Conservation (phyloP, 2,329 filamentous ascomycete species). For the Cladobotryum mycophilum region DNA sequence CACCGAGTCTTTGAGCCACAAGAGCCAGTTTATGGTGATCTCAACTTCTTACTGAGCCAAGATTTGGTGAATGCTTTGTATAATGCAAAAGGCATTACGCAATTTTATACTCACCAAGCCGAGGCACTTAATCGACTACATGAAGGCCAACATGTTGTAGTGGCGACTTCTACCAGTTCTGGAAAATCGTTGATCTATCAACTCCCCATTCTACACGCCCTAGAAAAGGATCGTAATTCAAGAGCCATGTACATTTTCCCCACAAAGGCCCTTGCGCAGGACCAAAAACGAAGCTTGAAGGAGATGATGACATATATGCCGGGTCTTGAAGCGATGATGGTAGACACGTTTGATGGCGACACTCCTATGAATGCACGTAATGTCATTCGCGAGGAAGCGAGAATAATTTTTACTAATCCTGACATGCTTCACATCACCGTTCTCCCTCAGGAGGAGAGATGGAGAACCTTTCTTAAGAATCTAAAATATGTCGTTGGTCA, state of each 20-base stretch:
- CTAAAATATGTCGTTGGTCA: slow-evolving; percentile 76
- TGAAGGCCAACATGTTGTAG: slow-evolving; percentile 78
- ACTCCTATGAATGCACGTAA: slow-evolving; percentile 77
- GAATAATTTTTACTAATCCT: slow-evolving; percentile 95
- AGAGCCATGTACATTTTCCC: slow-evolving; percentile 97
- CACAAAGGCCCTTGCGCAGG: slow-evolving; percentile 92
- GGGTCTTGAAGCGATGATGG: slow-evolving; percentile 65
- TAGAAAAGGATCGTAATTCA: slow-evolving; percentile 70
- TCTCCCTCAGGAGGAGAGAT: slow-evolving; percentile 81
- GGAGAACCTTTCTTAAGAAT: slow-evolving; percentile 84
- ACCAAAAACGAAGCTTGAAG: slow-evolving; percentile 82
- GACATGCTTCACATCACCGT: slow-evolving; percentile 97
- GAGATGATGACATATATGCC: slow-evolving; percentile 79
- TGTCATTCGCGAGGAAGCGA: slow-evolving; percentile 75
- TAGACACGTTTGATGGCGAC: slow-evolving; percentile 95
- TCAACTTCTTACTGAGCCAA: slow-evolving; percentile 83
- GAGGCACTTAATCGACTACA: slow-evolving; percentile 87
- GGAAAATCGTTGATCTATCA: slow-evolving; percentile 99
- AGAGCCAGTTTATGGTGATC: slow-evolving; percentile 70
- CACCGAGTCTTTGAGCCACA: slow-evolving; percentile 88
- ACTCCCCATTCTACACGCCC: slow-evolving; percentile 78
- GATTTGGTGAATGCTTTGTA: slow-evolving; percentile 92
- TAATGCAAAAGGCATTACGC: slow-evolving; percentile 80
- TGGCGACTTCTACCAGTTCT: slow-evolving; percentile 91
- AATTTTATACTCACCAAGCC: slow-evolving; percentile 85